Conservation (phyloP, 176 grass and related monocot genomes). For the Puya raimondii region DNA sequence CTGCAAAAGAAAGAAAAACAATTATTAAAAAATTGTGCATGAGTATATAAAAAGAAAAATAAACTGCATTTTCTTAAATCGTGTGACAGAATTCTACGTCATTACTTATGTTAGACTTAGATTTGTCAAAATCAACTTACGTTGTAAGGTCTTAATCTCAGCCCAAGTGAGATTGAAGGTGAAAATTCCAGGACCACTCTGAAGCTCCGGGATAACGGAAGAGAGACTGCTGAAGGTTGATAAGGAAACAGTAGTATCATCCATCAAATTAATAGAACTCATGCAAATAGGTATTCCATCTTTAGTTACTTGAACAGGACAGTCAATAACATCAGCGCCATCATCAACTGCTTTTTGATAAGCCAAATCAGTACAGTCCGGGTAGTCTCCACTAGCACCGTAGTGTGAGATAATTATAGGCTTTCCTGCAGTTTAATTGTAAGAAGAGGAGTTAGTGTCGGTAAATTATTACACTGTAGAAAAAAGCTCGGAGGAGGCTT, state of each 20-base stretch:
- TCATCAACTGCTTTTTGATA: slow-evolving; percentile 64
- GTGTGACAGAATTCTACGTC: no score
- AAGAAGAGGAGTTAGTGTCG: background rate
- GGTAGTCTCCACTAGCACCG: slow-evolving; percentile 93
- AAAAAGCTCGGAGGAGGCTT: background rate
- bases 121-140: slow-evolving; percentile 38
- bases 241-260: slow-evolving; percentile 56
- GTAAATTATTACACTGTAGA: background rate
- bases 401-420: slow-evolving; percentile 87
- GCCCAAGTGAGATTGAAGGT: slow-evolving; percentile 92
- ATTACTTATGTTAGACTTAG: no score
- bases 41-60: background rate
- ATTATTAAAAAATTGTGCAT: slow-evolving; percentile 6
- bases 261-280: slow-evolving; percentile 55
- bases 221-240: slow-evolving; percentile 36
- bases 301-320: slow-evolving; percentile 73
- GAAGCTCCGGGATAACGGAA: slow-evolving; percentile 44
- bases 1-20: slow-evolving; percentile 39
- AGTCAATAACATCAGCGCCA: slow-evolving; percentile 93
- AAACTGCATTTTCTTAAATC: background rate
- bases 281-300: slow-evolving; percentile 75
- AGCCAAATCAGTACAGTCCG: slow-evolving; percentile 82
- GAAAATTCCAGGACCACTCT: slow-evolving; percentile 50
- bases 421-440: slow-evolving; percentile 27
- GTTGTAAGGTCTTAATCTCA: slow-evolving; percentile 59